Evolutionary conservation across 495 filamentous ascomycete species (phyloP), one percentile per base, ranked within the genome.

Genomic region (Hyaloscypha variabilis): DNA sequence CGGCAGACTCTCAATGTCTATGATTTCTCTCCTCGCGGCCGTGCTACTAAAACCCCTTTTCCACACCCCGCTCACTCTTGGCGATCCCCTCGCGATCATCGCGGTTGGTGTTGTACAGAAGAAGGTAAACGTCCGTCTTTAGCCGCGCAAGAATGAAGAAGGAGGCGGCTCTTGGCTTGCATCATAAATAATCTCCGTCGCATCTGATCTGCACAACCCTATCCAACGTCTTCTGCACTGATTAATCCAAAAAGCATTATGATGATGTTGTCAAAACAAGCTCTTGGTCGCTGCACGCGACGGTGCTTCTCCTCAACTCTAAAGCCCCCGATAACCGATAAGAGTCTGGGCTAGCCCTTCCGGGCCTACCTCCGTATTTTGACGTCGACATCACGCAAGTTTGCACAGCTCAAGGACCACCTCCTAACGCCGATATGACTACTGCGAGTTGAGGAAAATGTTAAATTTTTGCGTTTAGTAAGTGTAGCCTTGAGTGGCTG

Each of bases 41-140:
- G 69, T 64, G 28, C 46, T 63, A 39, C 69, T 69, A 46, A 71
- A 71, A 0, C 29, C 66, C 53, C 66, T 57, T 25, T 55, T 53
- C 64, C 64, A 70, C 4, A 36, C 10, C 28, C 62, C 6, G 60
- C 26, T 28, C 28, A 26, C 59, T 55, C 58, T 51, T 52, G 50
- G 30, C 56, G 61, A 61, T 31, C 10, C 25, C 50, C 63, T 62
- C 31, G 39, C 50, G 52, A 66, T 64, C 68, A 70, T 67, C 39
- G 46, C 28, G 36, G 31, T 46, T 56, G 61, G n/a, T 57, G 52
- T 26, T 46, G 51, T n/a, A 17, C 51, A 51, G 50, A 49, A 56
- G 52, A 53, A 61, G 58, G 23, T 30, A 61, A 39, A 60, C 3
- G 19, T 62, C 58, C 54, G 59, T 19, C 25, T 56, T 59, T 58